Evolutionary conservation across 148 eudicot genomes (phyloP), one percentile per base, ranked within the genome.

Genomic region (Limonium bicolor): DNA sequence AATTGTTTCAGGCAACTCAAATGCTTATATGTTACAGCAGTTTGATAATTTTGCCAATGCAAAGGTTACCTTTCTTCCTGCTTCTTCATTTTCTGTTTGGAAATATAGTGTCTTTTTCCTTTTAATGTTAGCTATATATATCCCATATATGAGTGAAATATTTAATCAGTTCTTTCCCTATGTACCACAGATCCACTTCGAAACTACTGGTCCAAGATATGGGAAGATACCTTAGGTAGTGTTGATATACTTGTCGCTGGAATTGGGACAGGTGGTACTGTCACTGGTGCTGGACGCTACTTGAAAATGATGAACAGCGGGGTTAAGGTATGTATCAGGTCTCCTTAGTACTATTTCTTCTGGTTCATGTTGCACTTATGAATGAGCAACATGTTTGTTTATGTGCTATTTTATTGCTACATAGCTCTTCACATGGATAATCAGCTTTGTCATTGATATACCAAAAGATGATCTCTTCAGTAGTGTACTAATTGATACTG

Each of bases 131-230:
- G 1, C 48, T 48, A 31, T 13, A 10, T 17, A 36, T 55, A 28
- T 28, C 15, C 2, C 26, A 8, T 41, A 7, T 8, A 4, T 22
- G 48, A 23, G 27, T n/a, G 24, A 22, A 31, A 20, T 9, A 23
- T 18, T 45, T 20, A 44, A 7, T 12, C 14, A 53, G 29, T 37
- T 13, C 27, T 38, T 53, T 27, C 12, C 5, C 31, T 22, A 57
- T 49, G 21, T 41, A 54, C 25, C 51, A 48, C 67, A 82, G 94
- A 43, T 78, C 50, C 86, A 82, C 64, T 82, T 64, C 53, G 82
- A 82, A 48, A 78, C 77, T 35, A 82, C 94, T 7, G 94, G 94
- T 46, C 94, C 94, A 82, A 82, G 58, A 82, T 78, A 56, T 82
- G 86, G 94, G 80, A 78, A 47, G 80, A 76, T 59, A 74, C 94